A percentile compares a stretch with the other conserved stretches of the same genome.
Conservation (phyloP, 2,329 filamentous ascomycete genomes). For the Madurella fahalii region DNA sequence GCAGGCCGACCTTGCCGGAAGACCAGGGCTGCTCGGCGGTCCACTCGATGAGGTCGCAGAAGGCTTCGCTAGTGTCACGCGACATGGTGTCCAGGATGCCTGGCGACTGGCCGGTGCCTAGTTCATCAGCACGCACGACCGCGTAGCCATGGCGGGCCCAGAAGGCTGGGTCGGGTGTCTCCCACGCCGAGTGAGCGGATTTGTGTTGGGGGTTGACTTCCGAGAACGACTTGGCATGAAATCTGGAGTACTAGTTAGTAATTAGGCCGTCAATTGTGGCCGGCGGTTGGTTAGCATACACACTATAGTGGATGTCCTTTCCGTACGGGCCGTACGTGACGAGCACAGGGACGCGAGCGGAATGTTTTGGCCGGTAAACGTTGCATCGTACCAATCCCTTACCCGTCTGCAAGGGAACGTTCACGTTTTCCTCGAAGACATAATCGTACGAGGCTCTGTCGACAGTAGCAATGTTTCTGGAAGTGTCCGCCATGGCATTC, state of each 20-base stretch:
- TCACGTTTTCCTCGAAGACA: slow-evolving; percentile 25
- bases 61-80: slow-evolving; percentile 43
- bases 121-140: slow-evolving; percentile 50
- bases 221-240: slow-evolving; percentile 35
- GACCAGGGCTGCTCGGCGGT: slow-evolving; percentile 44
- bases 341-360: slow-evolving; percentile 47
- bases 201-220: slow-evolving; percentile 53
- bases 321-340: slow-evolving; percentile 72
- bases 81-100: slow-evolving; percentile 48
- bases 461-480: no score
- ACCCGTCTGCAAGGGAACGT: slow-evolving; percentile 27
- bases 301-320: slow-evolving; percentile 63
- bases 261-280: not conserved
- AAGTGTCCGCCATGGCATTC: no score
- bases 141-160: slow-evolving; percentile 54
- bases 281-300: not conserved
- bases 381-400: slow-evolving; percentile 29
- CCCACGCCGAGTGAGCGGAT: slow-evolving; percentile 54
- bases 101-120: slow-evolving; percentile 44
- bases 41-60: slow-evolving; percentile 50
- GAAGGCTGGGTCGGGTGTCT: slow-evolving; percentile 54
- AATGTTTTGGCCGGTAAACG: slow-evolving; percentile 27
- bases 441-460: not conserved
- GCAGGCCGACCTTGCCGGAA: slow-evolving; percentile 43
- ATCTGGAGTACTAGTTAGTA: slow-evolving; percentile 26